Conservation (phyloP, 2,329 filamentous ascomycete species). For the Sclerotinia nivalis region DNA sequence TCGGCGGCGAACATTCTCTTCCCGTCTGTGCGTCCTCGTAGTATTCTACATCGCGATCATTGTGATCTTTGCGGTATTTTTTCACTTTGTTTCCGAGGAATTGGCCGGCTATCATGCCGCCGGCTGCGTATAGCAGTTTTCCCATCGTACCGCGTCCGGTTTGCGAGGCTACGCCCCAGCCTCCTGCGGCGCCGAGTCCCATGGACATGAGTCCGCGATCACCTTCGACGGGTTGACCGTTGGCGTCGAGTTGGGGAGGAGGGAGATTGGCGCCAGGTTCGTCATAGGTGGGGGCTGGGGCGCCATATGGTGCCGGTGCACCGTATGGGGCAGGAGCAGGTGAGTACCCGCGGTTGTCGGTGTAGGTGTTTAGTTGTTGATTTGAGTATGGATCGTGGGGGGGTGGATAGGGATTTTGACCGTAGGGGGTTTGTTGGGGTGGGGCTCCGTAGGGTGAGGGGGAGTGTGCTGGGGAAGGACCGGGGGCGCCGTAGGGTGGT, state of each 20-base stretch:
- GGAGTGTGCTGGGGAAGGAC: slow-evolving; percentile 12
- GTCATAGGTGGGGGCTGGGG: slow-evolving; percentile 5
- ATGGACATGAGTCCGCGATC: slow-evolving; percentile 18
- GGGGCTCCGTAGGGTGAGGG: not conserved
- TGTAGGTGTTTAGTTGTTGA: slow-evolving; percentile 13
- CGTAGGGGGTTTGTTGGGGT: slow-evolving; percentile 10
- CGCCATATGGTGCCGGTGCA: not conserved
- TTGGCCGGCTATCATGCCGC: slow-evolving; percentile 11
- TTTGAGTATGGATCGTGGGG: slow-evolving; percentile 8
- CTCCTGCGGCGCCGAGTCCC: slow-evolving; percentile 19
- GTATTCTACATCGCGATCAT: slow-evolving; percentile 15
- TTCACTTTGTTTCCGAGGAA: slow-evolving; percentile 16
- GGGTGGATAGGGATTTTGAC: not conserved
- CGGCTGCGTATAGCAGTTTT: slow-evolving; percentile 1
- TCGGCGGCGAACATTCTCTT: slow-evolving; percentile 13
- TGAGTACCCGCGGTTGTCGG: not conserved
- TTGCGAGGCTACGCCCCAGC: slow-evolving; percentile 7
- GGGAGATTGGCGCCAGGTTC: slow-evolving; percentile 19
- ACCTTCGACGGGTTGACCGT: slow-evolving; percentile 11
- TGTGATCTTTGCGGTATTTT: slow-evolving; percentile 17
- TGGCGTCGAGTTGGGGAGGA: slow-evolving; percentile 7
- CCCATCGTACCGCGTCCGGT: slow-evolving; percentile 6
- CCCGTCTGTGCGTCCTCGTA: slow-evolving; percentile 12
- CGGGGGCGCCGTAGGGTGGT: slow-evolving; percentile 10
- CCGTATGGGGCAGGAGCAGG: slow-evolving; percentile 3